Conservation (phyloP, 345 rosid species). For the Acer saccharum region DNA sequence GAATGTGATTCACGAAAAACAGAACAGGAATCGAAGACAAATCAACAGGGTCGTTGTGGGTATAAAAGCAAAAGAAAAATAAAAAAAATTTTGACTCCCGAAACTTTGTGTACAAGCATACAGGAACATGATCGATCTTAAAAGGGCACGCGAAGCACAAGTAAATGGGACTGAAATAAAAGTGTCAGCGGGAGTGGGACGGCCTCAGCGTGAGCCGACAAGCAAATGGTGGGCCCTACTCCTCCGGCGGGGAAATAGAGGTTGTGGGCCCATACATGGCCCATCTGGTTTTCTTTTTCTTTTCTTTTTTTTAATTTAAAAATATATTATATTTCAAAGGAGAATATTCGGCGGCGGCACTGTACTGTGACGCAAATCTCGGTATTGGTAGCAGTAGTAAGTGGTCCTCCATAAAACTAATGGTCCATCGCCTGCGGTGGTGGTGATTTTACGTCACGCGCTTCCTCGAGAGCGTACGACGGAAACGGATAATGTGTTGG, state of each 20-base stretch:
- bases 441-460: constrained; percentile 1
- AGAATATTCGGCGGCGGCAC: constrained; percentile 53
- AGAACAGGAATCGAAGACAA: neutral
- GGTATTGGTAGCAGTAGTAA: neutral
- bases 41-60: no score
- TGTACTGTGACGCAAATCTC: constrained; percentile 32
- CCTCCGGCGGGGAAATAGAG: constrained; percentile 39
- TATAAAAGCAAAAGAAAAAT: neutral
- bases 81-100: neutral
- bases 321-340: neutral
- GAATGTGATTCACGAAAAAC: no score
- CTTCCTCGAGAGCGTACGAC: neutral
- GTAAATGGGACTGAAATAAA: constrained; percentile 27
- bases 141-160: constrained; percentile 38
- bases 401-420: neutral
- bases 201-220: constrained; percentile 56
- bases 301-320: neutral
- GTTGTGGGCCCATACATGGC: constrained; percentile 7
- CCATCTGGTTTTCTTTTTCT: neutral
- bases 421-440: neutral
- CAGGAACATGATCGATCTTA: neutral
- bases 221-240: constrained; percentile 30
- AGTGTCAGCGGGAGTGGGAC: constrained; percentile 28
- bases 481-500: neutral
- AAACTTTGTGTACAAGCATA: constrained; percentile 18